Base-by-base conservation (phyloP, 208 protist genomes). In the Tritrichomonas musculus region DNA sequence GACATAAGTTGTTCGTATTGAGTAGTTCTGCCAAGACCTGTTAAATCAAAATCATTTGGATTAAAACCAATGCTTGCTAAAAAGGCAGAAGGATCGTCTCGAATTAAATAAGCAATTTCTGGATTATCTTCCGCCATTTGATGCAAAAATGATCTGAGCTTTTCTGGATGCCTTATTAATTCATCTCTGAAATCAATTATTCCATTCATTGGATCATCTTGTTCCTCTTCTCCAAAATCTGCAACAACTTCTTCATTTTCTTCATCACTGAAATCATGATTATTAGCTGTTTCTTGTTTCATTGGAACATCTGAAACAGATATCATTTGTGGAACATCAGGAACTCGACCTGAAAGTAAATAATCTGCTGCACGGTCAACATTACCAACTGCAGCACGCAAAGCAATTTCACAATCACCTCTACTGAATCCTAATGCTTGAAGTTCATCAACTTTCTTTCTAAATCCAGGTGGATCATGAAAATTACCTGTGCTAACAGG, bases 51-150 rank as follows among this genome's bases (percentile, higher is more conserved):
- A 2, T 88, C 77, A 39, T 44, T 53, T 57, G 77, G 77, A 39
- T 88, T 88, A 0, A 57, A n/a, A 14, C 77, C 77, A 39, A 88
- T n/a, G 25, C 41, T 53, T 55, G 47, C 77, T 27, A 88, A 36
- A 36, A 88, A 88, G 33, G 47, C 44, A 30, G 77, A 25, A 44
- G 77, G 77, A 36, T 88, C 77, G 30, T 57, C 47, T 39, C 44
- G 44, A 88, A 88, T 88, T 0, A 88, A 49, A 55, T 17, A 20
- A 36, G 77, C 77, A 88, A 88, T 57, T n/a, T 41, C 77, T 20
- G 77, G 77, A 88, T 88, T 88, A n/a, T 88, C 47, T 53, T 88
- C 47, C 22, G 77, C 77, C 8, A 57, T n/a, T n/a, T 88, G 41
- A 39, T 88, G 17, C 1, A 88, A 36, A 39, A 69, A 69, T 33